These are phyloP conservation scores for Leccinum subgranulosum DNA, from an alignment of 768 basidiomycete genomes.

Conservation along the genomic window DNA sequence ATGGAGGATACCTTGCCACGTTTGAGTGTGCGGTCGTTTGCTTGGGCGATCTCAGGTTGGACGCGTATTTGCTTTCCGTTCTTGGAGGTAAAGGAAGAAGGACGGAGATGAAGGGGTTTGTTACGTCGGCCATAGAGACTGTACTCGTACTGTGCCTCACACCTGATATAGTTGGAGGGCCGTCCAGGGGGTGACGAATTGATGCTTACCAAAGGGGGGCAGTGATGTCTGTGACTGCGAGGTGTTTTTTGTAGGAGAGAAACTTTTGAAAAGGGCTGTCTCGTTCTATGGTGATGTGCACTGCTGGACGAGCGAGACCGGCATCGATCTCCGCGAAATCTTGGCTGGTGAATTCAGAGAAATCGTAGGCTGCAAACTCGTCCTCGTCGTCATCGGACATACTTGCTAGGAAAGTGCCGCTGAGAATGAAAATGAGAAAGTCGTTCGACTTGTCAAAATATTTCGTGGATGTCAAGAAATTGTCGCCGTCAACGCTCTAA, in stretches of 20 bases:
- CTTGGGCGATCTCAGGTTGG: slow-evolving; percentile 44
- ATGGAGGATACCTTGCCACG: slow-evolving; percentile 51
- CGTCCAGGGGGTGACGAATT: background rate
- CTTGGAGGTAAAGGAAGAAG: slow-evolving; percentile 51
- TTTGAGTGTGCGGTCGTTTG: slow-evolving; percentile 52
- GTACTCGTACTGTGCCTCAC: slow-evolving; percentile 78
- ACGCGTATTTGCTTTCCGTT: slow-evolving; percentile 61
- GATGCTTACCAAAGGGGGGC: slow-evolving; percentile 54
- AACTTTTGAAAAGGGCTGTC: slow-evolving; percentile 40
- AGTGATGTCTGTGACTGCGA: slow-evolving; percentile 65
- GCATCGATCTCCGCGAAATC: slow-evolving; percentile 46
- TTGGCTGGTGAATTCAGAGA: slow-evolving; percentile 56
- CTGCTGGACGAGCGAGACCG: slow-evolving; percentile 26
- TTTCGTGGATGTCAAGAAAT: no score
- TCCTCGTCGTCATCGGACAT: slow-evolving; percentile 29
- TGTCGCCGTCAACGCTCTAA: background rate
- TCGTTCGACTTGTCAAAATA: slow-evolving; percentile 19
- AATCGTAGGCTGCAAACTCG: slow-evolving; percentile 48
- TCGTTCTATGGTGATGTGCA: slow-evolving; percentile 33
- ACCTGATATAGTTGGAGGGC: slow-evolving; percentile 43
- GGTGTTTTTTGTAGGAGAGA: slow-evolving; percentile 37
- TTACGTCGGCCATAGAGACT: slow-evolving; percentile 58
- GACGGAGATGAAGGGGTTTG: slow-evolving; percentile 48
- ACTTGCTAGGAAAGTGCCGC: slow-evolving; percentile 1
- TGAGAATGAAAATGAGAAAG: slow-evolving; percentile 11